Evolutionary conservation across 2,329 filamentous ascomycete species (phyloP).

Genomic region (Bimuria novae-zelandiae): DNA sequence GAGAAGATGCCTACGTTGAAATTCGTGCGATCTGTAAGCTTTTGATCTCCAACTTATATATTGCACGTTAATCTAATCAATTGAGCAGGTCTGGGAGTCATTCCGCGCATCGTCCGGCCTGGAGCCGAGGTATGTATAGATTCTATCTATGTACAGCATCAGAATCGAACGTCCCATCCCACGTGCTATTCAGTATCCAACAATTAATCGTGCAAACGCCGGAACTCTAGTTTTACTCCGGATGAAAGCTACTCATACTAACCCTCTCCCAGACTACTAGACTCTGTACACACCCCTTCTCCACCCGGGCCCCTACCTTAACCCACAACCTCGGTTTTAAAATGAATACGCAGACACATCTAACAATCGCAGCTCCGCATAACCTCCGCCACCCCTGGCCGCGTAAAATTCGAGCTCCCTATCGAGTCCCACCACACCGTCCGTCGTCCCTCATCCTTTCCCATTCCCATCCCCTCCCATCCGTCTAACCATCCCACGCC

Average conservation of each 20-base stretch:
- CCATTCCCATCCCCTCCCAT: neutral
- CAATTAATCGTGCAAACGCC: no score
- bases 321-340: no score
- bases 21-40: constrained; percentile 68
- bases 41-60: neutral
- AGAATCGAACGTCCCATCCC: no score
- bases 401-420: constrained; percentile 75
- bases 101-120: constrained; percentile 86
- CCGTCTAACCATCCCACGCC: constrained; percentile 5
- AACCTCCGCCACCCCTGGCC: constrained; percentile 65
- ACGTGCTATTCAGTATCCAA: no score
- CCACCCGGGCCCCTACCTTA: no score
- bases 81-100: constrained; percentile 74
- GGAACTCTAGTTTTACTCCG: no score
- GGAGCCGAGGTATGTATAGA: constrained; percentile 73
- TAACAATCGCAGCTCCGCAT: constrained; percentile 63
- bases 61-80: constrained; percentile 24
- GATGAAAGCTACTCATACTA: no score
- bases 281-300: no score
- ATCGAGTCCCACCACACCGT: constrained; percentile 78
- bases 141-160: no score
- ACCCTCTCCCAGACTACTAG: constrained; percentile 42
- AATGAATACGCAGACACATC: no score
- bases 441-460: constrained; percentile 23
- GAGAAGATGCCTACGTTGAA: constrained; percentile 53